These are phyloP conservation scores for Geotrichum carabidarum DNA, from an alignment of 1,139 yeast genomes.

Conservation along the genomic window DNA sequence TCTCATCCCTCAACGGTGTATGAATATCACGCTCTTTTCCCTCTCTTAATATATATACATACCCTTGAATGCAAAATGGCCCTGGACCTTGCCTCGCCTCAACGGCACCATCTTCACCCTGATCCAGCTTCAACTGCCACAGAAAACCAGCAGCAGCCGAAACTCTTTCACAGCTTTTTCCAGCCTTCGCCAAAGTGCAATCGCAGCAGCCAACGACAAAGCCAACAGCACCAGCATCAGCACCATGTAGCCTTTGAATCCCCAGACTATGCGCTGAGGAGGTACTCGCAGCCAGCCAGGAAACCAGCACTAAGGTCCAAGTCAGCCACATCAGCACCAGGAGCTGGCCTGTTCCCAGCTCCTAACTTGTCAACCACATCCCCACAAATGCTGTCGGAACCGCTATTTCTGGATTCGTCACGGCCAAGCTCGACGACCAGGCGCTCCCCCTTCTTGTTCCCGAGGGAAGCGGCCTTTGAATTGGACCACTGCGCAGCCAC, in stretches of 20 bases:
- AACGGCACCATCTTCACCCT: neutral
- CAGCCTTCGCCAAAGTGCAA: neutral
- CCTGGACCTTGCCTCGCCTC: conserved; percentile 2
- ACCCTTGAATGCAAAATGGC: conserved; percentile 2
- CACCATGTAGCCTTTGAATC: no score
- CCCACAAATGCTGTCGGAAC: conserved; percentile 14
- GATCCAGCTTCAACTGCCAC: neutral
- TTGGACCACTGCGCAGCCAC: neutral
- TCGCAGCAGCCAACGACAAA: no score
- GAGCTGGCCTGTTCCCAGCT: conserved; percentile 4
- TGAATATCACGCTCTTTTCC: neutral
- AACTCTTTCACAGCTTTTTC: conserved; percentile 1
- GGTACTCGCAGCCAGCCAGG: no score
- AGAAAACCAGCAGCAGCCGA: neutral
- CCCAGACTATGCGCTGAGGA: no score
- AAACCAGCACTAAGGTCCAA: no score
- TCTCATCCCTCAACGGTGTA: neutral
- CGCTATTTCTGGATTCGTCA: conserved; percentile 11
- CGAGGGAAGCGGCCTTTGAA: conserved; percentile 4
- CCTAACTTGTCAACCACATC: conserved; percentile 16
- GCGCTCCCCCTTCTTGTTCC: conserved; percentile 4
- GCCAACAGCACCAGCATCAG: no score
- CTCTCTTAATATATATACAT: neutral
- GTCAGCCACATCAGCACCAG: no score
- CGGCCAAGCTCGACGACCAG: conserved; percentile 6